Evolutionary conservation across 345 rosid species (phyloP), one percentile per base, ranked within the genome.

Genomic region (Brassica carinata): DNA sequence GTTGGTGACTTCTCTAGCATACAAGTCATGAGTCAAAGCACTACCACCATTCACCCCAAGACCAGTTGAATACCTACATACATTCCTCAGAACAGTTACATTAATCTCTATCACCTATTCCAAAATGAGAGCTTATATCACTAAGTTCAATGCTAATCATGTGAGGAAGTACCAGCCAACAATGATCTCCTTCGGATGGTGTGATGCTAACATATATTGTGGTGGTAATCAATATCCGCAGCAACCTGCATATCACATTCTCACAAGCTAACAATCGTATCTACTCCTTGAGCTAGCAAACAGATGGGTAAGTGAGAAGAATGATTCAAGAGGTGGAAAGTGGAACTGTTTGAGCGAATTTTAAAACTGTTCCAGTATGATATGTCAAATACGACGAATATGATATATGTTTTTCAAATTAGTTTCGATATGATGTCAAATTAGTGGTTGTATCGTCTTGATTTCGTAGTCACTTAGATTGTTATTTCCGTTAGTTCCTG

Each of bases 221-320:
- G 94, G 73, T 96, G 99, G 84, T 93, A 96, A 29, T 93, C 99
- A 8, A 96, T 92, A 85, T 93, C 98, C 86, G 93, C 83, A 11
- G 98, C 98, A 82, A 93, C 98, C 99, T 92, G 85, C 84, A 85
- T 40, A 8, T 62, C 69, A 63, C 27, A 48, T 19, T 30, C 63
- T 62, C 19, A 58, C 7, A 69, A 69, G 17, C 73, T 15, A 18
- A 10, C 2, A 62, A 10, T 26, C 61, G 36, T 14, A 34, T 38
- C 15, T 29, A 30, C 63, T 30, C 38, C n/a, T n/a, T 69, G 3
- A 69, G 76, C 61, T 75, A 75, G 18, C 1, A 80, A 45, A 11
- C 76, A 80, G 79, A 80, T 80, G 67, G 3, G 33, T 74, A 69
- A n/a, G n/a, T n/a, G n/a, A n/a, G n/a, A n/a, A n/a, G n/a, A n/a